A percentile compares a stretch with the other conserved stretches of the same genome.
These are phyloP conservation scores for Botrytis deweyae DNA, from an alignment of 2,329 filamentous ascomycete species.

Conservation along the genomic window DNA sequence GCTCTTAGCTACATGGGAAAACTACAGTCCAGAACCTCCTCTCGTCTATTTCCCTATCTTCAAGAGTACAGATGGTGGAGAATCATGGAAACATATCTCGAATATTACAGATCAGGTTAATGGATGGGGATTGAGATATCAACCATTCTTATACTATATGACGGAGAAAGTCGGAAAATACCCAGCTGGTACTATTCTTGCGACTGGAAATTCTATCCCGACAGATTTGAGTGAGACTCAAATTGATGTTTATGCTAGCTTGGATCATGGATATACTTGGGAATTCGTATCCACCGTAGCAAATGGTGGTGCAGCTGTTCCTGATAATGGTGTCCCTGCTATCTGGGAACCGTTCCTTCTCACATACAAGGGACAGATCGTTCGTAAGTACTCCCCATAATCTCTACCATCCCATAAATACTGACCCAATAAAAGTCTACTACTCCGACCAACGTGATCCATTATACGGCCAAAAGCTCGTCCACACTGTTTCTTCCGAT, in stretches of 20 bases:
- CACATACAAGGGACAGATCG: conserved; percentile 56
- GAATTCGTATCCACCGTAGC: conserved; percentile 66
- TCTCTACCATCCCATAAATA: neutral
- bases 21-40: conserved; percentile 57
- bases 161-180: conserved; percentile 57
- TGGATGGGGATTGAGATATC: conserved; percentile 65
- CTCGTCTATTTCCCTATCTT: conserved; percentile 52
- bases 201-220: conserved; percentile 47
- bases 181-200: conserved; percentile 61
- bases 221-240: conserved; percentile 60
- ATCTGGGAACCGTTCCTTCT: conserved; percentile 73
- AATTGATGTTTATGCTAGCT: conserved; percentile 68
- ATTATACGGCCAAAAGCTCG: conserved; percentile 65
- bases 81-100: conserved; percentile 63
- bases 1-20: conserved; percentile 55
- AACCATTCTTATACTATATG: conserved; percentile 67
- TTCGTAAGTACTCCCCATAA: conserved; percentile 37
- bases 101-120: conserved; percentile 63
- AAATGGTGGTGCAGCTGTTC: conserved; percentile 56
- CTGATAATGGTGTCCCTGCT: conserved; percentile 61
- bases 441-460: conserved; percentile 71
- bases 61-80: conserved; percentile 52
- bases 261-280: conserved; percentile 61
- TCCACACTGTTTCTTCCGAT: conserved; percentile 56
- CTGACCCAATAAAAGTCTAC: conserved; percentile 47